Percentiles rank a stretch among this genome's conserved stretches.
phyloP scores from a whole-genome alignment of 225 moss, liverwort and hornwort genomes.

The Antitrichia curtipendula region DNA sequence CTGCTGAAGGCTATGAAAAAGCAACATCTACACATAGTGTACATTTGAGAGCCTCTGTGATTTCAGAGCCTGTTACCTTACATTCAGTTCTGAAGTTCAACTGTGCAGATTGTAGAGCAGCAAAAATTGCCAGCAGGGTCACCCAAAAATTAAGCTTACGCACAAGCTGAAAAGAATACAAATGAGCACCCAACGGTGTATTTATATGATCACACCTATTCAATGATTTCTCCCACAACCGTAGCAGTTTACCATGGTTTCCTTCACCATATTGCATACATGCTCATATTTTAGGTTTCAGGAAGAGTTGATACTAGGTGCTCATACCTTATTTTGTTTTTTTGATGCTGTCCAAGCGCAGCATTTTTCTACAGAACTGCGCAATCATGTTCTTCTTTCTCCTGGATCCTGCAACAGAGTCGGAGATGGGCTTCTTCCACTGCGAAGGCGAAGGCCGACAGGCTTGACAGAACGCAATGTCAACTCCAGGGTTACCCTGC shows the following conservation, averaged over 20 bases:
- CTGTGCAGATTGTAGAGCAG: not conserved
- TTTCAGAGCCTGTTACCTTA: too few relatives aligned
- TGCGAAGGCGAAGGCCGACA: conserved; percentile 20
- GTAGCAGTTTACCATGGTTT: not conserved
- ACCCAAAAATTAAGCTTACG: too few relatives aligned
- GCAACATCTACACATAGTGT: too few relatives aligned
- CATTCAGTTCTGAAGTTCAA: not conserved
- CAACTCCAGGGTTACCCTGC: conserved; percentile 29
- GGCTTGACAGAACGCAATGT: conserved; percentile 24
- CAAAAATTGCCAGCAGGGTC: not conserved
- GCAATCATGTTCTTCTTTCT: conserved; percentile 7
- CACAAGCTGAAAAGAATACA: not conserved
- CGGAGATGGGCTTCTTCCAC: conserved; percentile 1
- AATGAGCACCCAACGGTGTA: not conserved
- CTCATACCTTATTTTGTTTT: not conserved
- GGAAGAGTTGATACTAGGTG: not conserved
- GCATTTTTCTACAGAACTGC: conserved; percentile 19
- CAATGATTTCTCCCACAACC: not conserved
- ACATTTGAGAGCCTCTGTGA: too few relatives aligned
- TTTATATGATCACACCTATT: not conserved
- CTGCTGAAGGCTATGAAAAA: too few relatives aligned
- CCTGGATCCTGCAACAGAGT: not conserved
- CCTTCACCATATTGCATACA: not conserved
- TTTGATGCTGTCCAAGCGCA: conserved; percentile 7
- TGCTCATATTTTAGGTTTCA: not conserved